phyloP scores from a whole-genome alignment of 352 stramenopile genomes.

The Phytophthora cactorum region DNA sequence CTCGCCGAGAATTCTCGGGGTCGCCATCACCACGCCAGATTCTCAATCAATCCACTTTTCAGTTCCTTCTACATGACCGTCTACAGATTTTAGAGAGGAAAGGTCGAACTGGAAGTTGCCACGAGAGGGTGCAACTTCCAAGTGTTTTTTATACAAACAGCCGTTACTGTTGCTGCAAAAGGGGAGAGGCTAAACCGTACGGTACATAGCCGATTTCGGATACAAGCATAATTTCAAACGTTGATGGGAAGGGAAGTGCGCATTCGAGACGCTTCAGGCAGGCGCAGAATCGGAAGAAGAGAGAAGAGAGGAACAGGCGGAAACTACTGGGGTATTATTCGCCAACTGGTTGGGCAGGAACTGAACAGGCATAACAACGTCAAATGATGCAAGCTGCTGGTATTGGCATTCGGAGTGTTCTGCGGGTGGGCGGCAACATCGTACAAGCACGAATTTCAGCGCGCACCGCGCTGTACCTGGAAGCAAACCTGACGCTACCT shows the following conservation, averaged over 20 bases:
- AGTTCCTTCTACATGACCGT: not conserved
- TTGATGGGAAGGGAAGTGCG: slow-evolving; percentile 15
- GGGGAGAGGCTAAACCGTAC: slow-evolving; percentile 1
- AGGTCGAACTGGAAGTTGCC: slow-evolving; percentile 12
- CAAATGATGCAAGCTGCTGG: slow-evolving; percentile 7
- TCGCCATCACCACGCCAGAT: too few species aligned
- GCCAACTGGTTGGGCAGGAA: not conserved
- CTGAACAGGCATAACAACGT: not conserved
- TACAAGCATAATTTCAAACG: slow-evolving; percentile 21
- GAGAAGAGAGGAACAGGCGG: not conserved
- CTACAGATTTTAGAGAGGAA: not conserved
- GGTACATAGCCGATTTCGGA: slow-evolving; percentile 19
- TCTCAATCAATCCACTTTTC: too few species aligned
- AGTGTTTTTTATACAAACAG: slow-evolving; percentile 24
- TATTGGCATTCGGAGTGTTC: slow-evolving; percentile 5
- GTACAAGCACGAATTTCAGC: slow-evolving; percentile 7
- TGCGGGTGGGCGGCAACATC: slow-evolving; percentile 17
- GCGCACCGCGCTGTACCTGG: slow-evolving; percentile 17
- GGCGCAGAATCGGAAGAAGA: not conserved
- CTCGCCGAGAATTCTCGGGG: too few species aligned
- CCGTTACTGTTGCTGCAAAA: slow-evolving; percentile 25
- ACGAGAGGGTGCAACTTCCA: slow-evolving; percentile 6
- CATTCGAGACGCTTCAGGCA: slow-evolving; percentile 16
- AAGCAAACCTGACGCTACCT: not conserved
- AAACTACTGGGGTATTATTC: slow-evolving; percentile 6